phyloP scores from a whole-genome alignment of 1,139 yeast genomes.

The Spencermartinsiella ligniputridi region DNA sequence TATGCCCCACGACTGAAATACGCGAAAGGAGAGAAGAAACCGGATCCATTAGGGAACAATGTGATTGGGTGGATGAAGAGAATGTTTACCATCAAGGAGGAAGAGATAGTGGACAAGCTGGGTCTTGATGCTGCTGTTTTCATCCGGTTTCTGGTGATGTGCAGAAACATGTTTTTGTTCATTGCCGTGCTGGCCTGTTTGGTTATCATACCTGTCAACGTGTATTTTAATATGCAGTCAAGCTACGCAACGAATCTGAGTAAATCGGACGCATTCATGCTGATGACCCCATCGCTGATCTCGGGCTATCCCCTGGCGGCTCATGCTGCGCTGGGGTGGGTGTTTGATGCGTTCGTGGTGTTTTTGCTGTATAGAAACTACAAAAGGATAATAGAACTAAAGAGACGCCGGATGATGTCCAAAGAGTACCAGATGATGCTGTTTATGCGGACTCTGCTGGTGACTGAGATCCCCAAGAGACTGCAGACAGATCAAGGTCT shows the following conservation, averaged over 20 bases:
- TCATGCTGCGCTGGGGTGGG: conserved; percentile 36
- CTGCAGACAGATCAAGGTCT: conserved; percentile 30
- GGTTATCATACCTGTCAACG: conserved; percentile 38
- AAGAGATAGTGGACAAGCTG: conserved; percentile 27
- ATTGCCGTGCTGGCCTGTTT: conserved; percentile 34
- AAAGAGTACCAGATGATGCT: conserved; percentile 29
- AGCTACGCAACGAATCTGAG: conserved; percentile 22
- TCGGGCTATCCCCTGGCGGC: conserved; percentile 32
- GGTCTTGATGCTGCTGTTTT: conserved; percentile 39
- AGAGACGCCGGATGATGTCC: conserved; percentile 27
- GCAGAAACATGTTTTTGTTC: conserved; percentile 30
- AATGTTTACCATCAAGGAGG: conserved; percentile 26
- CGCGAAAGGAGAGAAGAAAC: conserved; percentile 19
- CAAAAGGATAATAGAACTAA: conserved; percentile 27
- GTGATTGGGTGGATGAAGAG: conserved; percentile 30
- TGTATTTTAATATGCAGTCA: conserved; percentile 29
- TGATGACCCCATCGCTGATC: conserved; percentile 36
- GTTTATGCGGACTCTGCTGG: conserved; percentile 33
- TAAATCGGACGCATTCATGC: conserved; percentile 32
- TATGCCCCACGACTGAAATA: conserved; percentile 34
- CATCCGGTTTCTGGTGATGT: conserved; percentile 33
- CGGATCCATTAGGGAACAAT: conserved; percentile 23
- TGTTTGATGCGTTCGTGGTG: conserved; percentile 27
- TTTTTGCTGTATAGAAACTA: conserved; percentile 31
- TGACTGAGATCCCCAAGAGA: conserved; percentile 32